Evolutionary conservation across 495 filamentous ascomycete genomes (phyloP), one percentile per base, ranked within the genome.

Genomic region (Emericellopsis terricola): DNA sequence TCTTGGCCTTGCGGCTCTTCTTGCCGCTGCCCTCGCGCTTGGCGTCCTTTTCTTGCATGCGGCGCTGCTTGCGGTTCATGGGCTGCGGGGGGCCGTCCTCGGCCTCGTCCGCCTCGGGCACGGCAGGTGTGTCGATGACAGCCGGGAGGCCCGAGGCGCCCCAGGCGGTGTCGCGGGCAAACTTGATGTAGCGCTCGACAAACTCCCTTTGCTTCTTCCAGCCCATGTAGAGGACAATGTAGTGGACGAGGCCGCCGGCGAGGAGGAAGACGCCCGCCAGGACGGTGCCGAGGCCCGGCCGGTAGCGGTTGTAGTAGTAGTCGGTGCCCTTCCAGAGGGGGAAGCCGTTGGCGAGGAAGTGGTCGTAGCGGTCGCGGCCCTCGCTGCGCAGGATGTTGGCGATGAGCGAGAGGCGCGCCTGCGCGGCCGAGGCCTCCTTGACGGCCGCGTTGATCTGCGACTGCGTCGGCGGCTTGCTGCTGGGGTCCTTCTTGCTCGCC

Each of bases 251-350:
- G 33, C 91, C 89, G 21, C 85, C 85, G 27, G 76, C 74, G 23
- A 89, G 66, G 35, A 94, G 46, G 50, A 94, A 83, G n/a, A 92
- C 59, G 24, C 87, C 84, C 8, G 73, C 33, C 33, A 96, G 52
- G 30, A 94, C 89, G 8, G 76, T 76, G 14, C 80, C 83, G 8
- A 94, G 59, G 8, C 89, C 89, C 1, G 89, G 89, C 18, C 89
- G 71, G 65, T 83, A 94, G 5, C 89, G 77, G 36, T 65, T 76
- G 59, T 96, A 99, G 65, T 94, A 96, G 64, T 96, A 99, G 34
- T 86, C 91, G 13, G 89, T 94, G 21, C 91, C 89, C 52, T 80
- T 81, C 89, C 91, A 97, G 31, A 69, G 73, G 8, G 89, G 89
- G 56, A 99, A 99, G 15, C 89, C 89, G 56, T 94, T 82, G 46